These are phyloP conservation scores for Asterella californica DNA, from an alignment of 225 moss, liverwort and hornwort genomes.

Conservation along the genomic window DNA sequence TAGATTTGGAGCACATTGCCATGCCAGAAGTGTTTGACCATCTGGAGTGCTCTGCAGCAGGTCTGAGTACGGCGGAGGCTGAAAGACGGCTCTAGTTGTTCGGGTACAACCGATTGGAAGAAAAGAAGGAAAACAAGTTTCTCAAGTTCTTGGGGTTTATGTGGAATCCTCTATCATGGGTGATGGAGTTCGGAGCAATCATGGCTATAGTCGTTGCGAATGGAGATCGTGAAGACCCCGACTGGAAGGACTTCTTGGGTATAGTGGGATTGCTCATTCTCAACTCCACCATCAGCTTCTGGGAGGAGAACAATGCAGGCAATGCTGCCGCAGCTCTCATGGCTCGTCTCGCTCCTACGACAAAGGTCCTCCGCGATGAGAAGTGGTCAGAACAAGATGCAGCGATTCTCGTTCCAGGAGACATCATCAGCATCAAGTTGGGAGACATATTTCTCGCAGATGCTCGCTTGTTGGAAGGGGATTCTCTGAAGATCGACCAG, in stretches of 20 bases:
- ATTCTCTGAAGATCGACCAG: no score
- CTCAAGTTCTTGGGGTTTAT: no score
- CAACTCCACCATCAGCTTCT: constrained; percentile 14
- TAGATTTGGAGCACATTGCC: no score
- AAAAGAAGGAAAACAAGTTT: no score
- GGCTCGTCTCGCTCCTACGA: constrained; percentile 9
- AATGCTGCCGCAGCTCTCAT: constrained; percentile 16
- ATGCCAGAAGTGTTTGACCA: no score
- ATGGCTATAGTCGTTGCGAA: constrained; percentile 7
- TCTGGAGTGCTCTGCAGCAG: no score
- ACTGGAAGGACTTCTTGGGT: constrained; percentile 11
- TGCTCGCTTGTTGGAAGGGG: constrained; percentile 8
- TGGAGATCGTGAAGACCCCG: background rate
- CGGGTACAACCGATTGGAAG: no score
- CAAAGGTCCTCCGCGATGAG: constrained; percentile 3
- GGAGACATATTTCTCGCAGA: no score
- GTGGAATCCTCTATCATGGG: no score
- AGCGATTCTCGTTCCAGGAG: constrained; percentile 1
- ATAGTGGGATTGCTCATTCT: background rate
- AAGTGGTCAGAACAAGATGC: constrained; percentile 9
- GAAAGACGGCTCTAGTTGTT: no score
- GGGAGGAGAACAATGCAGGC: constrained; percentile 16
- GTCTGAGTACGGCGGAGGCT: no score
- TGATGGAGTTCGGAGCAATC: constrained; percentile 15
- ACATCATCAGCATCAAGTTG: no score